Conservation (phyloP, 164 flowering plant genomes). For the Chloranthus sessilifolius region DNA sequence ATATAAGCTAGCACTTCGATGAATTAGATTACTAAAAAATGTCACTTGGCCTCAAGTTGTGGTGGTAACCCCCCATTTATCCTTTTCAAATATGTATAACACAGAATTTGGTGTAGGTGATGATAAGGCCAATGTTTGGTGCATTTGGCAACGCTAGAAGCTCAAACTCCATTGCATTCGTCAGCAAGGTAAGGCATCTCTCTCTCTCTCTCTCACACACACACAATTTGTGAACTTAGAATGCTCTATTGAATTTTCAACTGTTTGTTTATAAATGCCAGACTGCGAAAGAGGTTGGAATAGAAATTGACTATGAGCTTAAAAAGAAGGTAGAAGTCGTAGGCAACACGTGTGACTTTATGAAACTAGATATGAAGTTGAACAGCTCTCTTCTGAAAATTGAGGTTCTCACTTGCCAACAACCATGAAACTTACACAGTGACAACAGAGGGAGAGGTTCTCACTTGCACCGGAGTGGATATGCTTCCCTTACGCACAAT, state of each 20-base stretch:
- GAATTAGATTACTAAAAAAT: too few species aligned
- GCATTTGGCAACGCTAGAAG: conserved; percentile 92
- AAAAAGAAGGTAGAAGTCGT: conserved; percentile 84
- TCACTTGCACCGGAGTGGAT: conserved; percentile 61
- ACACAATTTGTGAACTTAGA: too few species aligned
- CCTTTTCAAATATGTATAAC: too few species aligned
- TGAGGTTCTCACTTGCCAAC: too few species aligned
- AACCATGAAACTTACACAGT: conserved; percentile 87
- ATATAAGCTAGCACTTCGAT: too few species aligned
- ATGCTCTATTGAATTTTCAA: too few species aligned
- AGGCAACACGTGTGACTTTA: conserved; percentile 52
- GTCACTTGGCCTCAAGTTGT: too few species aligned
- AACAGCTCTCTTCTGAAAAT: conserved; percentile 78
- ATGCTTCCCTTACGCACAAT: conserved; percentile 74
- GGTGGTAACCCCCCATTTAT: too few species aligned
- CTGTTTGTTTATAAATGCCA: conserved; percentile 22
- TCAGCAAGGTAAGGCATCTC: conserved; percentile 63
- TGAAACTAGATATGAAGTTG: conserved; percentile 90
- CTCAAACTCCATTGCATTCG: conserved; percentile 80
- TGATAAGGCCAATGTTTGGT: conserved; percentile 97
- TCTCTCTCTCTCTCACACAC: too few species aligned
- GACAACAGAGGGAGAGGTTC: conserved; percentile 63
- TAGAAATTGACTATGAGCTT: conserved; percentile 56
- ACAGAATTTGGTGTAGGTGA: conserved; percentile 46
- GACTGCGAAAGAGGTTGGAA: conserved; percentile 57